phyloP scores from a whole-genome alignment of 805 yeast genomes.

The Nadsonia fulvescens region DNA sequence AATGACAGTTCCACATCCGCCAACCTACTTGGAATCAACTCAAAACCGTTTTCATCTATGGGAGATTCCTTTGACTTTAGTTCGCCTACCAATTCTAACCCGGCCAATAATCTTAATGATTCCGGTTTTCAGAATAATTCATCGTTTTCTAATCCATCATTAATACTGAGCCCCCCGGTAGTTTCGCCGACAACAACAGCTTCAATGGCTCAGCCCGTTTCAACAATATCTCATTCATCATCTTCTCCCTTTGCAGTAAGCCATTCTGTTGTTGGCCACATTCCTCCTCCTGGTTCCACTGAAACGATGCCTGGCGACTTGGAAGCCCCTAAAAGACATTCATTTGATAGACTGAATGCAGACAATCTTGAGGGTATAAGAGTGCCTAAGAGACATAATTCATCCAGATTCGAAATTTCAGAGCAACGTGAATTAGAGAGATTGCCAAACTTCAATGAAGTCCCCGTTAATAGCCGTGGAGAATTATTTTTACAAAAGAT shows the following conservation, averaged over 20 bases:
- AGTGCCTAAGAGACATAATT: constrained; percentile 80
- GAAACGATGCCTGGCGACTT: constrained; percentile 20
- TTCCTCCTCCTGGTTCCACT: constrained; percentile 19
- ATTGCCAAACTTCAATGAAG: constrained; percentile 78
- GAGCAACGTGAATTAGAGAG: constrained; percentile 45
- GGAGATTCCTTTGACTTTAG: no score
- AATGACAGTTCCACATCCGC: not conserved
- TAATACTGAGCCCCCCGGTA: no score
- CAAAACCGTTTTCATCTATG: no score
- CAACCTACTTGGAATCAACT: no score
- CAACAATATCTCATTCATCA: constrained; percentile 3
- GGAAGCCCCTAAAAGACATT: constrained; percentile 27
- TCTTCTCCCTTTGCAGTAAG: constrained; percentile 1
- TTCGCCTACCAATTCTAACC: no score
- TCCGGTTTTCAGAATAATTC: constrained; percentile 1
- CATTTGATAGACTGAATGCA: constrained; percentile 41
- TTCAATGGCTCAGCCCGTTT: no score
- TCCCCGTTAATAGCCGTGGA: constrained; percentile 61
- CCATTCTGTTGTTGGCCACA: constrained; percentile 7
- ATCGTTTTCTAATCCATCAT: not conserved
- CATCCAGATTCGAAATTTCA: constrained; percentile 77
- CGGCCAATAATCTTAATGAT: no score
- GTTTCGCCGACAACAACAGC: no score
- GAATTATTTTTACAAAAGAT: constrained; percentile 72
- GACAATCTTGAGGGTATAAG: constrained; percentile 65